Evolutionary conservation across 371 early-diverging fungal genomes (phyloP).

Genomic region (Paramicrosporidium saccamoebae): DNA sequence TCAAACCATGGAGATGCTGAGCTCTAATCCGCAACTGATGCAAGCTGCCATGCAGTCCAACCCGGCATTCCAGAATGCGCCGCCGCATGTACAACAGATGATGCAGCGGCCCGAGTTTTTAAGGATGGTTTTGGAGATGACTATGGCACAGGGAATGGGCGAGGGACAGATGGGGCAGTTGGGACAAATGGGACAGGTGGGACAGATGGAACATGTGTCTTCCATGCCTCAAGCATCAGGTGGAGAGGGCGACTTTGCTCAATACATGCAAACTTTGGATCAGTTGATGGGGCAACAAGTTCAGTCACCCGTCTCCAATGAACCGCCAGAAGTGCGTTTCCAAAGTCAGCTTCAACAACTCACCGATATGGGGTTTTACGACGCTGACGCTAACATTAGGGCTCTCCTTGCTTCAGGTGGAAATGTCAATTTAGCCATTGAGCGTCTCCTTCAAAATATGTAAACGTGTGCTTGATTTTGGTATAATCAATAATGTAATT

Average conservation of each 20-base stretch:
- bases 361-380: conserved; percentile 86
- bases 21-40: conserved; percentile 50
- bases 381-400: conserved; percentile 53
- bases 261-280: too few species aligned
- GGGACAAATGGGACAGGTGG: too few species aligned
- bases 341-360: conserved; percentile 61
- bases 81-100: conserved; percentile 48
- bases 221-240: conserved; percentile 10
- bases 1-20: conserved; percentile 42
- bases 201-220: conserved; percentile 8
- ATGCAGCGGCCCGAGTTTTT: conserved; percentile 40
- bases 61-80: conserved; percentile 39
- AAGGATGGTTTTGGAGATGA: conserved; percentile 36
- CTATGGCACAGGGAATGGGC: conserved; percentile 4
- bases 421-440: conserved; percentile 72
- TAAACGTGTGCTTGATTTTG: too few species aligned
- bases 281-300: too few species aligned
- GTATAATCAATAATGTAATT: too few species aligned
- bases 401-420: conserved; percentile 53
- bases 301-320: conserved; percentile 10
- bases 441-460: conserved; percentile 8
- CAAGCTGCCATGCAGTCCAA: conserved; percentile 42
- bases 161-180: too few species aligned
- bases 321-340: conserved; percentile 63
- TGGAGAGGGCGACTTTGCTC: conserved; percentile 11